phyloP scores from a whole-genome alignment of 768 basidiomycete genomes.

The Cubamyces sp. region DNA sequence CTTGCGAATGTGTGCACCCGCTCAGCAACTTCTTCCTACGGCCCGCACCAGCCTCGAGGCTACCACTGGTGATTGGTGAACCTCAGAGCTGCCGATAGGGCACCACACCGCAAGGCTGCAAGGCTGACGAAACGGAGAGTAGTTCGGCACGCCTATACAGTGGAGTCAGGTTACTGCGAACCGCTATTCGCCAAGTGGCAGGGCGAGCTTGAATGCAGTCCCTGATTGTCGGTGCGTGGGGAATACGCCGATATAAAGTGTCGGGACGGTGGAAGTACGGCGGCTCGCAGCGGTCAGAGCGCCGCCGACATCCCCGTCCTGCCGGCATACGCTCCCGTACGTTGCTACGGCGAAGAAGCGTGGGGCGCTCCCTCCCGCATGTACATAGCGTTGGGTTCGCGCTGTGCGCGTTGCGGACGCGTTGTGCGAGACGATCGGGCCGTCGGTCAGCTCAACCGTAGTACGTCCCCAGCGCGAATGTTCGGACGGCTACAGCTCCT shows the following conservation, averaged over 20 bases:
- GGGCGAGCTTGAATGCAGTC: background rate
- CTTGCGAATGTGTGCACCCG: background rate
- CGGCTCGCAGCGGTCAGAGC: background rate
- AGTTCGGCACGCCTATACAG: background rate
- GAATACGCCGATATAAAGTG: constrained; percentile 15
- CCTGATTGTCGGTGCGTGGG: constrained; percentile 4
- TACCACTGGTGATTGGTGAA: too few species aligned
- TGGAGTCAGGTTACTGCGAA: too few species aligned
- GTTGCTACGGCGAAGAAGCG: too few species aligned
- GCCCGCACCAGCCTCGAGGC: constrained; percentile 10
- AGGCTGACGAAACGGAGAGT: too few species aligned
- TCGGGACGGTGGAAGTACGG: background rate
- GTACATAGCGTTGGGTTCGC: too few species aligned
- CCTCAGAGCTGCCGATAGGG: too few species aligned
- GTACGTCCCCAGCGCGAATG: background rate
- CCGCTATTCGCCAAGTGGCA: background rate
- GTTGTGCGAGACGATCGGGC: background rate
- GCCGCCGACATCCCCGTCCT: background rate
- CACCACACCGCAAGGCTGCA: too few species aligned
- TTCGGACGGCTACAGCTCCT: too few species aligned
- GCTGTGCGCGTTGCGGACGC: background rate
- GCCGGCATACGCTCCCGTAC: too few species aligned
- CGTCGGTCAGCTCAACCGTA: background rate
- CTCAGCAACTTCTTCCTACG: background rate
- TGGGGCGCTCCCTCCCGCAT: too few species aligned